A percentile compares a stretch with the other conserved stretches of the same genome.
phyloP scores from a whole-genome alignment of 257 asterid genomes.

The Fraxinus anomala region DNA sequence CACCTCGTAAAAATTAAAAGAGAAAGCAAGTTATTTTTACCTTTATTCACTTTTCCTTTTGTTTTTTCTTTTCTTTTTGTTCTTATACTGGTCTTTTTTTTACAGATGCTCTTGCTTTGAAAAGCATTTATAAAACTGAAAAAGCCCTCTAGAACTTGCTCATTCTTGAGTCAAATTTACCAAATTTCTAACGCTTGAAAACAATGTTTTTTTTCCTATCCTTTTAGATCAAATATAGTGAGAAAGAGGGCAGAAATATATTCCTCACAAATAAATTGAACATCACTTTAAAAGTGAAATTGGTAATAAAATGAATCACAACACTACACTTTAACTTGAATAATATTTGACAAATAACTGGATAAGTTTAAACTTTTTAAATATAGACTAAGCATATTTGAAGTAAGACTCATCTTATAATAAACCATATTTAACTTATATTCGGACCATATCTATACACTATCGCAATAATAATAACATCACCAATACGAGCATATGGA shows the following conservation, averaged over 20 bases:
- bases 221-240: neutral
- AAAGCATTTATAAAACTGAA: neutral
- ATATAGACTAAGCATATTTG: too few relatives aligned
- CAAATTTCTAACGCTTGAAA: too few relatives aligned
- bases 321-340: neutral
- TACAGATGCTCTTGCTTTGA: neutral
- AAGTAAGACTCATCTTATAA: too few relatives aligned
- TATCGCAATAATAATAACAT: too few relatives aligned
- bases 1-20: slow-evolving; percentile 45
- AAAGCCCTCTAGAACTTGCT: neutral
- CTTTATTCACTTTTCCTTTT: slow-evolving; percentile 39
- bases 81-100: neutral
- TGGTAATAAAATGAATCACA: neutral
- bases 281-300: neutral
- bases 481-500: too few relatives aligned
- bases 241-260: neutral
- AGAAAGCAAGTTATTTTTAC: slow-evolving; percentile 41
- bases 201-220: too few relatives aligned
- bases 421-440: too few relatives aligned
- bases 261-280: neutral
- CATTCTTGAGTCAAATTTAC: neutral
- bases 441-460: too few relatives aligned
- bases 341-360: neutral
- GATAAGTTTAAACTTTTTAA: too few relatives aligned
- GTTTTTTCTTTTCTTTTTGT: slow-evolving; percentile 21